Percentiles rank a stretch among this genome's conserved stretches.
phyloP scores from a whole-genome alignment of 2,329 filamentous ascomycete genomes.

The Alternaria sp. region DNA sequence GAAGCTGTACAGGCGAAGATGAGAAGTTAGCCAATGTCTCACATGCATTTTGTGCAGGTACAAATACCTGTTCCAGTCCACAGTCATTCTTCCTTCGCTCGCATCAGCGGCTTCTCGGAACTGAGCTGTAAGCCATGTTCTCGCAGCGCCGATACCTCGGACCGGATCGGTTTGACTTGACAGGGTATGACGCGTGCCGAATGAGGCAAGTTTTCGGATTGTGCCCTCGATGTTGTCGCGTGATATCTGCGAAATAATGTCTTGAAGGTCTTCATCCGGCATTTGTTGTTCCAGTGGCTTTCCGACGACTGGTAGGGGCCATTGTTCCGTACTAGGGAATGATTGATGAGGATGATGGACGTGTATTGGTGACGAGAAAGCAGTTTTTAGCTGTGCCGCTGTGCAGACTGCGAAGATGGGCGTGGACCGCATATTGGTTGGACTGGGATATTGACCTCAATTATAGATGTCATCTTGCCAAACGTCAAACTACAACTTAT shows the following conservation, averaged over 20 bases:
- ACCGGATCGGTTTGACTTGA: conserved; percentile 59
- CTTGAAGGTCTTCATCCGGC: conserved; percentile 49
- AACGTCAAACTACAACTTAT: neutral
- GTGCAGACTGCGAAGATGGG: conserved; percentile 14
- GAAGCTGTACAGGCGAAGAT: conserved; percentile 46
- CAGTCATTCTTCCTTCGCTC: conserved; percentile 58
- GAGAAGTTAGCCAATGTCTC: neutral
- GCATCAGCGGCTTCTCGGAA: conserved; percentile 56
- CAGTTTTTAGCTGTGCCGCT: conserved; percentile 9
- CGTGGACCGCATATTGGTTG: conserved; percentile 21
- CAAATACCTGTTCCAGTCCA: conserved; percentile 52
- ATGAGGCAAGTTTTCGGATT: conserved; percentile 60
- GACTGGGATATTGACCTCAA: neutral
- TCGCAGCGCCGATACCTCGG: conserved; percentile 62
- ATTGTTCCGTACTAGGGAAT: conserved; percentile 33
- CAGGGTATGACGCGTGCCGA: conserved; percentile 63
- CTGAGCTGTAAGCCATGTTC: conserved; percentile 61
- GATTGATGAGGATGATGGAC: conserved; percentile 17
- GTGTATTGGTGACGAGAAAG: conserved; percentile 23
- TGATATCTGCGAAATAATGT: conserved; percentile 49
- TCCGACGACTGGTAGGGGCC: conserved; percentile 48
- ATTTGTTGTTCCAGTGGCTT: conserved; percentile 44
- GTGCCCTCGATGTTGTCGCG: conserved; percentile 57
- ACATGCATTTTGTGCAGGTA: neutral
- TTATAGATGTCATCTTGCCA: neutral